Evolutionary conservation across 2,329 filamentous ascomycete species (phyloP).

Genomic region (Ceratocystis destructans): DNA sequence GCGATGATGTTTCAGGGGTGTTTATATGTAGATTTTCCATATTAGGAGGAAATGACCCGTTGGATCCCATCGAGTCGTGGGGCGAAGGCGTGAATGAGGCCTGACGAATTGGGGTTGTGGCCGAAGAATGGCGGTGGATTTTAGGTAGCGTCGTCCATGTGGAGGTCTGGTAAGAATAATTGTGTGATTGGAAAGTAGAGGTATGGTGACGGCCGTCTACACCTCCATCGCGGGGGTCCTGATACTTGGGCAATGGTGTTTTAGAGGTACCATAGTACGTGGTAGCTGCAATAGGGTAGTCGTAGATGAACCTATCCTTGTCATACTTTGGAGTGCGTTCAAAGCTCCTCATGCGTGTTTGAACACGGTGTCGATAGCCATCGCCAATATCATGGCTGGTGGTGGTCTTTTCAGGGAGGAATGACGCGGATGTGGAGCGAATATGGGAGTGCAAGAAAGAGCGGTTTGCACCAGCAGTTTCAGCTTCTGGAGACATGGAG

Average conservation of each 20-base stretch:
- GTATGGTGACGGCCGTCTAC: not conserved
- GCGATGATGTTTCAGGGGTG: constrained; percentile 7
- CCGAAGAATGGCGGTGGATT: constrained; percentile 15
- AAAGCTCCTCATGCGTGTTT: constrained; percentile 12
- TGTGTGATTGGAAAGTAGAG: constrained; percentile 2
- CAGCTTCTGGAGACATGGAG: not conserved
- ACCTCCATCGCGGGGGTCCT: not conserved
- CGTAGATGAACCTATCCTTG: not conserved
- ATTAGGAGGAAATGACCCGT: constrained; percentile 3
- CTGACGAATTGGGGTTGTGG: constrained; percentile 2
- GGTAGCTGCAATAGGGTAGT: not conserved
- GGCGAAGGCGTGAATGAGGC: constrained; percentile 13
- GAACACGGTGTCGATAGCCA: not conserved
- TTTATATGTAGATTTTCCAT: constrained; percentile 5
- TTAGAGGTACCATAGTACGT: not conserved
- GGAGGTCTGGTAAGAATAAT: not conserved
- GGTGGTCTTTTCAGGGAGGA: constrained; percentile 3
- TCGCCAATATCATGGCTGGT: not conserved
- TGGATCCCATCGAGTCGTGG: constrained; percentile 1
- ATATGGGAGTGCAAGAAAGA: not conserved
- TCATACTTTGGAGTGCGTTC: not conserved
- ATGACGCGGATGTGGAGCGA: constrained; percentile 15
- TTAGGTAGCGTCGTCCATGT: constrained; percentile 7
- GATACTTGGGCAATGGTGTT: not conserved
- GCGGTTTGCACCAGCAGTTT: not conserved